phyloP scores from a whole-genome alignment of 371 early-diverging fungal genomes.

The Mucor saturninus region DNA sequence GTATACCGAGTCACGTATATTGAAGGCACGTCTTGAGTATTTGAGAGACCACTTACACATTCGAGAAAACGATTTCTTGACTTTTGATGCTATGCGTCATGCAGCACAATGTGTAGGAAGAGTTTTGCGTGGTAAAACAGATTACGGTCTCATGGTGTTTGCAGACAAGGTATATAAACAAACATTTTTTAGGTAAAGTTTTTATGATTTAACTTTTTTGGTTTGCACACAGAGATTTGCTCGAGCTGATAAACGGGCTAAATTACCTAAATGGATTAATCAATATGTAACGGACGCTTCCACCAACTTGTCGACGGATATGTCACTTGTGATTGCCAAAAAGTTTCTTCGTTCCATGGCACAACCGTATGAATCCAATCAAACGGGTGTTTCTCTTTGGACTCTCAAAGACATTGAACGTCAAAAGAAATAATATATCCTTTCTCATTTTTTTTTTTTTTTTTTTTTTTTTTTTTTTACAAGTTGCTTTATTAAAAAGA shows the following conservation, averaged over 20 bases:
- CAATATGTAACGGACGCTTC: conserved; percentile 91
- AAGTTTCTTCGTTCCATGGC: conserved; percentile 98
- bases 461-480: background rate
- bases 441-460: background rate
- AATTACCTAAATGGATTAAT: conserved; percentile 99
- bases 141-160: conserved; percentile 99
- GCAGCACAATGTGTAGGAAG: conserved; percentile 99
- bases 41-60: conserved; percentile 93
- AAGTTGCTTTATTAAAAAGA: background rate
- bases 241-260: conserved; percentile 92
- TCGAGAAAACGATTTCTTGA: conserved; percentile 98
- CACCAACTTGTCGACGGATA: conserved; percentile 96
- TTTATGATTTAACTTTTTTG: too few species aligned
- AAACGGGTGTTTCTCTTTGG: conserved; percentile 69
- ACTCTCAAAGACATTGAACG: conserved; percentile 63
- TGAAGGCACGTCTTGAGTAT: conserved; percentile 97
- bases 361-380: conserved; percentile 86
- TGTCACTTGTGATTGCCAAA: conserved; percentile 94
- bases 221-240: conserved; percentile 78
- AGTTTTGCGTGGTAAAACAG: conserved; percentile 97
- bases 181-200: background rate
- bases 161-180: conserved; percentile 85
- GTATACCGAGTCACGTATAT: conserved; percentile 96
- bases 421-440: conserved; percentile 36
- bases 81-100: conserved; percentile 99